Evolutionary conservation across 2,329 filamentous ascomycete species (phyloP).

Genomic region (Periconia sp.): DNA sequence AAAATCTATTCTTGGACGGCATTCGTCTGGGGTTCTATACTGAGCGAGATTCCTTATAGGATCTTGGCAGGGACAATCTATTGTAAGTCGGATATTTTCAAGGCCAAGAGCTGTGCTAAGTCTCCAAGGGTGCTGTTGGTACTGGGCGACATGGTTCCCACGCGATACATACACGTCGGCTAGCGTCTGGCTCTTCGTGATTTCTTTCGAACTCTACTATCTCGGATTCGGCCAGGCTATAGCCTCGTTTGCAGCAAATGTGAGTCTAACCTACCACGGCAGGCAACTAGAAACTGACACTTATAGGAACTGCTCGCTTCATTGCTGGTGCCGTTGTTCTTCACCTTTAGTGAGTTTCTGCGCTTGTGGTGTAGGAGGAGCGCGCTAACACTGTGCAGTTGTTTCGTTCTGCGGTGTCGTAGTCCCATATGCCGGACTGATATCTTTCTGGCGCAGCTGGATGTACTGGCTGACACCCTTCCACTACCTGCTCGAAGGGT

Average conservation of each 20-base stretch:
- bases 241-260: conserved; percentile 59
- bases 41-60: conserved; percentile 74
- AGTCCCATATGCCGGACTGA: conserved; percentile 68
- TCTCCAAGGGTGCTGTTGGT: conserved; percentile 50
- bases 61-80: conserved; percentile 70
- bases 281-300: not conserved
- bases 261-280: not conserved
- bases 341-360: conserved; percentile 58
- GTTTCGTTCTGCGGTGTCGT: conserved; percentile 78
- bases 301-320: conserved; percentile 70
- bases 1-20: conserved; percentile 82
- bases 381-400: conserved; percentile 43
- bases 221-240: conserved; percentile 71
- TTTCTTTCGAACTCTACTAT: conserved; percentile 71
- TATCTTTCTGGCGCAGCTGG: conserved; percentile 66
- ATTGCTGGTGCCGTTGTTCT: conserved; percentile 71
- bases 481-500: conserved; percentile 68
- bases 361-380: not conserved
- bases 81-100: conserved; percentile 42
- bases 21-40: conserved; percentile 68
- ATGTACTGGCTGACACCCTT: conserved; percentile 67
- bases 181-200: conserved; percentile 67
- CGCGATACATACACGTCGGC: conserved; percentile 64
- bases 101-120: conserved; percentile 7
- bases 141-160: conserved; percentile 61